Percentiles rank a stretch among this genome's conserved stretches.
phyloP scores from a whole-genome alignment of 1,284 basidiomycete genomes.

The Cryptococcus jaspeensis region DNA sequence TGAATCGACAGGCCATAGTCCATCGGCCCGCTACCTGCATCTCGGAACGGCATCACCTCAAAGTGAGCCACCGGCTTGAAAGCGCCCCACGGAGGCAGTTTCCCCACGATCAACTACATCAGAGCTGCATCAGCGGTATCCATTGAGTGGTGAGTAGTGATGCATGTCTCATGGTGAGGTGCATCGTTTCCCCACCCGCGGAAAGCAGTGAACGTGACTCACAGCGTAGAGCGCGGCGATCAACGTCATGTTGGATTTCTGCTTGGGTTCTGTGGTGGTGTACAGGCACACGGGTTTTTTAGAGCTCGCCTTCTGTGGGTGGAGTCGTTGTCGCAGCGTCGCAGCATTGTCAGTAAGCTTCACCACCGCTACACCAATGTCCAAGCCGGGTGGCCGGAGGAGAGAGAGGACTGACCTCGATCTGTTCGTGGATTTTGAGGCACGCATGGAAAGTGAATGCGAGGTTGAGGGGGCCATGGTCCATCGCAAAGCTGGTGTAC shows the following conservation, averaged over 20 bases:
- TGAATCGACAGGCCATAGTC: constrained; percentile 92
- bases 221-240: constrained; percentile 77
- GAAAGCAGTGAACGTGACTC: constrained; percentile 6
- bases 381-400: background rate
- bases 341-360: too few species aligned
- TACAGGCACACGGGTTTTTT: constrained; percentile 74
- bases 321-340: background rate
- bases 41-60: constrained; percentile 92
- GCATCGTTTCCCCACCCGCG: background rate
- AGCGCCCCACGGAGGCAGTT: constrained; percentile 89
- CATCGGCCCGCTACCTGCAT: constrained; percentile 88
- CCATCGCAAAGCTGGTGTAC: constrained; percentile 91
- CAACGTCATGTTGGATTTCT: constrained; percentile 91
- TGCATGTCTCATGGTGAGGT: too few species aligned
- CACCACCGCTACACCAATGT: background rate
- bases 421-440: constrained; percentile 82
- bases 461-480: constrained; percentile 91
- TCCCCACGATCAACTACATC: constrained; percentile 83
- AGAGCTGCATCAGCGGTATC: constrained; percentile 1
- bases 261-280: constrained; percentile 75
- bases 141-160: background rate
- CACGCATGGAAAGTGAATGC: constrained; percentile 93
- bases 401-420: constrained; percentile 61
- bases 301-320: constrained; percentile 56
- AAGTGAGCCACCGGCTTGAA: constrained; percentile 87